Evolutionary conservation across 352 stramenopile genomes (phyloP).

Genomic region (Bremia lactucae): DNA sequence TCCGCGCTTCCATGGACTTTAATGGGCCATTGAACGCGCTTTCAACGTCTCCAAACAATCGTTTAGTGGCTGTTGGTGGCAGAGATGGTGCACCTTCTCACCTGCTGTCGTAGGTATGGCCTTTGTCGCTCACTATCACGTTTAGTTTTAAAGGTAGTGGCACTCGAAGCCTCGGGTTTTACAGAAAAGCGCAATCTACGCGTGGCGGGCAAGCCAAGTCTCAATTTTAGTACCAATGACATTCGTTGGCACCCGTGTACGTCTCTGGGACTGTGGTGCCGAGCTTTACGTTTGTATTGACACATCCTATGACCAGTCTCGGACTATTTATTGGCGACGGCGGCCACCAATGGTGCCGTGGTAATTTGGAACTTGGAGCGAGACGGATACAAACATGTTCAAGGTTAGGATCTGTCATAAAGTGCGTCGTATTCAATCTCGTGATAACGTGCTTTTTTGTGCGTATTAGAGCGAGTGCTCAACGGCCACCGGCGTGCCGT

Average conservation of each 20-base stretch:
- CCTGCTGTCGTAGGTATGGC: background rate
- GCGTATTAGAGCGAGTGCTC: constrained; percentile 49
- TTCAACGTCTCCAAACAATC: constrained; percentile 73
- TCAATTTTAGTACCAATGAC: constrained; percentile 86
- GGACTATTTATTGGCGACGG: constrained; percentile 75
- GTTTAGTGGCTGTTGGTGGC: constrained; percentile 72
- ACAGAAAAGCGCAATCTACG: constrained; percentile 78
- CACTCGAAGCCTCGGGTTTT: constrained; percentile 65
- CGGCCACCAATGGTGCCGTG: constrained; percentile 73
- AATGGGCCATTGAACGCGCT: constrained; percentile 77
- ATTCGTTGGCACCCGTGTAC: constrained; percentile 83
- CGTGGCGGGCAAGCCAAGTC: constrained; percentile 59
- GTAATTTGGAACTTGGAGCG: constrained; percentile 84
- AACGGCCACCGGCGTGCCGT: constrained; percentile 74
- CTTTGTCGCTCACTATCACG: background rate
- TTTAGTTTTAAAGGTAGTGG: constrained; percentile 75
- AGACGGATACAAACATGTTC: constrained; percentile 81
- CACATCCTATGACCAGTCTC: constrained; percentile 35
- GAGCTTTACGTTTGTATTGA: background rate
- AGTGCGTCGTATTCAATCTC: no score
- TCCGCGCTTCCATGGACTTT: constrained; percentile 82
- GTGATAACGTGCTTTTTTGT: background rate
- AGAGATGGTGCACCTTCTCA: constrained; percentile 43
- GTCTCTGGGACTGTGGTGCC: constrained; percentile 1
- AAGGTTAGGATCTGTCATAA: no score